Evolutionary conservation across 106 monocot genomes (phyloP).

Genomic region (Narthecium ossifragum): DNA sequence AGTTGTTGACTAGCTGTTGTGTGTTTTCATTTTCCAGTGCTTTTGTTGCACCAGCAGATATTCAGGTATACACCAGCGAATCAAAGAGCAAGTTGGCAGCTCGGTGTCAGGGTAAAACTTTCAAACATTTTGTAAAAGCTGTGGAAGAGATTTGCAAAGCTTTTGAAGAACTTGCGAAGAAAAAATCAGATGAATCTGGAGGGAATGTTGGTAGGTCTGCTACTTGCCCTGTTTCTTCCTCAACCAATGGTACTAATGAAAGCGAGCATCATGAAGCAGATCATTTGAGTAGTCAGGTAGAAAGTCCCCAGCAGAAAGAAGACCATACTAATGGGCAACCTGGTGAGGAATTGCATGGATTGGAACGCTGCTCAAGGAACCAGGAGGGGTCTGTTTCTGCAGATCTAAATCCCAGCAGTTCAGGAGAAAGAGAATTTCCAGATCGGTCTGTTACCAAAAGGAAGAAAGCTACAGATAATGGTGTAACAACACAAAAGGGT

Average conservation of each 20-base stretch:
- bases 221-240: constrained; percentile 15
- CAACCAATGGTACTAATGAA: constrained; percentile 16
- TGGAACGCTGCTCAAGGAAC: constrained; percentile 16
- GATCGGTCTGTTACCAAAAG: constrained; percentile 28
- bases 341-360: constrained; percentile 18
- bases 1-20: not conserved
- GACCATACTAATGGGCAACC: constrained; percentile 11
- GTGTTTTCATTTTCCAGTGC: constrained; percentile 55
- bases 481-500: constrained; percentile 9
- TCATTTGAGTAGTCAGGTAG: constrained; percentile 24
- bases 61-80: constrained; percentile 72
- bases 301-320: constrained; percentile 18
- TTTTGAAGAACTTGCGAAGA: constrained; percentile 52
- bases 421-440: constrained; percentile 11
- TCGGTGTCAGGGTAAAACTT: constrained; percentile 62
- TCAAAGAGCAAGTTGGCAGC: constrained; percentile 65
- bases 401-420: constrained; percentile 7
- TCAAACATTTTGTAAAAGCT: constrained; percentile 59
- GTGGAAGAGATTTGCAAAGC: constrained; percentile 82
- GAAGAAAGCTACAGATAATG: constrained; percentile 20
- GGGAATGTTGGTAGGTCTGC: constrained; percentile 8
- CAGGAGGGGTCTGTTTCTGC: constrained; percentile 6
- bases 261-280: constrained; percentile 7
- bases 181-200: constrained; percentile 17
- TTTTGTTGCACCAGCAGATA: constrained; percentile 79